phyloP scores from a whole-genome alignment of 75 land plant species.

The Selaginella moellendorffii region DNA sequence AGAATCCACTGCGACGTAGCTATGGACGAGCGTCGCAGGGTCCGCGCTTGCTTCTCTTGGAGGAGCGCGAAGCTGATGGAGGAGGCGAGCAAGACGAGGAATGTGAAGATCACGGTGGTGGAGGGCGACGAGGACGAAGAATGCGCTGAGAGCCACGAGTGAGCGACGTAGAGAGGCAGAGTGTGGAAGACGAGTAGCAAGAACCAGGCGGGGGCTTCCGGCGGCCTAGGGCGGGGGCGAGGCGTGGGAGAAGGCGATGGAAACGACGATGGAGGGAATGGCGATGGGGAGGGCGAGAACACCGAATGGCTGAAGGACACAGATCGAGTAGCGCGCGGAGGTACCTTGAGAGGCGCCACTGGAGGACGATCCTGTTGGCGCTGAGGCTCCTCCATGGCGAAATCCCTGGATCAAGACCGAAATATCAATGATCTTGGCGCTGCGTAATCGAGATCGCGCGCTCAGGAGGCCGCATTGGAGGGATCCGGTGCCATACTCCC shows the following conservation, averaged over 20 bases:
- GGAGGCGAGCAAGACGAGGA: conserved; percentile 10
- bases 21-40: background rate
- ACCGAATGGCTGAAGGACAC: conserved; percentile 1
- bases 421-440: no score
- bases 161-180: background rate
- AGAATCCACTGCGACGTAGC: background rate
- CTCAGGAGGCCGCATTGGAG: no score
- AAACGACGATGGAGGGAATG: conserved; percentile 8
- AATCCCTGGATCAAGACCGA: no score
- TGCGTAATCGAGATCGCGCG: no score
- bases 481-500: no score
- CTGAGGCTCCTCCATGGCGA: background rate
- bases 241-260: conserved; percentile 21
- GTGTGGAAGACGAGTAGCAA: conserved; percentile 11
- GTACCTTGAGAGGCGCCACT: background rate
- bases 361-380: conserved; percentile 3
- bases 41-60: background rate
- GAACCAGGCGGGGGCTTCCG: conserved; percentile 15
- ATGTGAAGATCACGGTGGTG: conserved; percentile 7
- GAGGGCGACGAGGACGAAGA: background rate
- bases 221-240: conserved; percentile 18
- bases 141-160: background rate
- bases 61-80: conserved; percentile 3
- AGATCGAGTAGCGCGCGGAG: conserved; percentile 9
- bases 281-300: conserved; percentile 2